Conservation (phyloP, 768 basidiomycete species). For the Auricularia heimuer region DNA sequence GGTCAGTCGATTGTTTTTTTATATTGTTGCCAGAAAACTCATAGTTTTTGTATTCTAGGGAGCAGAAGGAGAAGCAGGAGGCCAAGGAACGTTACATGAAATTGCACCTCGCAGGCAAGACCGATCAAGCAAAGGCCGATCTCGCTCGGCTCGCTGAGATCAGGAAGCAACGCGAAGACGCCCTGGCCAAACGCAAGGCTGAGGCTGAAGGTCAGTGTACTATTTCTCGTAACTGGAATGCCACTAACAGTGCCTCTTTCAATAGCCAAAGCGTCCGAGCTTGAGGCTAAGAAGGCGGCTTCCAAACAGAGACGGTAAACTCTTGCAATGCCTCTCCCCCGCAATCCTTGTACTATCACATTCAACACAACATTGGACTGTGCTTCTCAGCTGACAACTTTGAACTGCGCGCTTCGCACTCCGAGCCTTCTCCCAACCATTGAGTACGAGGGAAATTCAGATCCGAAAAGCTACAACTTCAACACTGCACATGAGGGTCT, state of each 20-base stretch:
- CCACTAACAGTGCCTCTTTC: neutral
- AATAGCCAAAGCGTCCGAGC: slow-evolving; percentile 54
- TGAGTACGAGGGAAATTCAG: too few relatives aligned
- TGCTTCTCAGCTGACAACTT: too few relatives aligned
- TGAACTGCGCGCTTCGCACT: too few relatives aligned
- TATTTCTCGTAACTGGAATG: neutral
- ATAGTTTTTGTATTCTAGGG: slow-evolving; percentile 34
- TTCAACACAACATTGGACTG: too few relatives aligned
- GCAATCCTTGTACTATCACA: neutral
- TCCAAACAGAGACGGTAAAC: slow-evolving; percentile 10
- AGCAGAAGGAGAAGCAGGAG: slow-evolving; percentile 86
- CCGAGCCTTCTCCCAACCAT: too few relatives aligned
- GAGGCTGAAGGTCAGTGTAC: slow-evolving; percentile 64
- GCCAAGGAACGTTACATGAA: slow-evolving; percentile 85
- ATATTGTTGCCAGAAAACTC: neutral
- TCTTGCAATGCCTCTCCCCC: neutral
- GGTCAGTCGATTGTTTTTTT: slow-evolving; percentile 27
- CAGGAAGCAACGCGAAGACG: slow-evolving; percentile 77
- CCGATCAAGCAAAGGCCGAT: slow-evolving; percentile 81
- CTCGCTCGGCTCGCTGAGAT: slow-evolving; percentile 81
- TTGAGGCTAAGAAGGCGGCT: slow-evolving; percentile 47
- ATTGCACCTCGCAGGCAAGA: slow-evolving; percentile 77
- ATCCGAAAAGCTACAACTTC: too few relatives aligned
- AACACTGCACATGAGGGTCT: too few relatives aligned
- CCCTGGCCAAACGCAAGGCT: slow-evolving; percentile 78